Conservation (phyloP, 192 early-diverging fungal species). For the Oehlia diaphana region DNA sequence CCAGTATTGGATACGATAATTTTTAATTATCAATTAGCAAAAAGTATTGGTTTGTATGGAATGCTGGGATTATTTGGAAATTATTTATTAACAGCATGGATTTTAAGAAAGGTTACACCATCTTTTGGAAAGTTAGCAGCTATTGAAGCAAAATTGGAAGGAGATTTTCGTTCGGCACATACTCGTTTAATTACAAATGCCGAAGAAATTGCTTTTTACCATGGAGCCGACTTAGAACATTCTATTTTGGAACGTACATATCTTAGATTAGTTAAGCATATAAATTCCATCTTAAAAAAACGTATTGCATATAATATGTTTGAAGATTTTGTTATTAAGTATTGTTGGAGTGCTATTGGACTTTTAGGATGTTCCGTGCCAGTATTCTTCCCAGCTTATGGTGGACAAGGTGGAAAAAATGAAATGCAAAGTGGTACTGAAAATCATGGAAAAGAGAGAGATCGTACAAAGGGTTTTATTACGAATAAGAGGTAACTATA, state of each 20-base stretch:
- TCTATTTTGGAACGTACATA: constrained; percentile 78
- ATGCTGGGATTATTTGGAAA: constrained; percentile 79
- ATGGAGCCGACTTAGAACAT: constrained; percentile 86
- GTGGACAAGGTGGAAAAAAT: constrained; percentile 46
- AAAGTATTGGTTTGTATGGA: constrained; percentile 81
- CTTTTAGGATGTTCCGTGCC: constrained; percentile 81
- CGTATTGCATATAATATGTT: constrained; percentile 94
- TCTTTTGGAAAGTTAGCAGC: constrained; percentile 94
- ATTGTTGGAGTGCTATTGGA: constrained; percentile 92
- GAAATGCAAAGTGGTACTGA: constrained; percentile 28
- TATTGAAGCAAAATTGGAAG: constrained; percentile 86
- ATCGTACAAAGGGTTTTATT: constrained; percentile 82
- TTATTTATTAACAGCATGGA: constrained; percentile 74
- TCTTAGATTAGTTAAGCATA: constrained; percentile 74
- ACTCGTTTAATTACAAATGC: constrained; percentile 94
- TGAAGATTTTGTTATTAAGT: constrained; percentile 95
- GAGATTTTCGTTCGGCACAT: constrained; percentile 93
- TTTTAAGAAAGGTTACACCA: constrained; percentile 84
- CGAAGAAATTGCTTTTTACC: constrained; percentile 94
- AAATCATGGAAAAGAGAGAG: constrained; percentile 31
- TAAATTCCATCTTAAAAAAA: constrained; percentile 82
- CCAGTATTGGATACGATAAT: constrained; percentile 92
- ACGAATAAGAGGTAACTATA: constrained; percentile 76
- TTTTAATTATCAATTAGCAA: constrained; percentile 90
- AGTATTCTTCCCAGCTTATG: constrained; percentile 75